Conservation (phyloP, 2,329 filamentous ascomycete genomes). For the Trichoderma pleuroti region DNA sequence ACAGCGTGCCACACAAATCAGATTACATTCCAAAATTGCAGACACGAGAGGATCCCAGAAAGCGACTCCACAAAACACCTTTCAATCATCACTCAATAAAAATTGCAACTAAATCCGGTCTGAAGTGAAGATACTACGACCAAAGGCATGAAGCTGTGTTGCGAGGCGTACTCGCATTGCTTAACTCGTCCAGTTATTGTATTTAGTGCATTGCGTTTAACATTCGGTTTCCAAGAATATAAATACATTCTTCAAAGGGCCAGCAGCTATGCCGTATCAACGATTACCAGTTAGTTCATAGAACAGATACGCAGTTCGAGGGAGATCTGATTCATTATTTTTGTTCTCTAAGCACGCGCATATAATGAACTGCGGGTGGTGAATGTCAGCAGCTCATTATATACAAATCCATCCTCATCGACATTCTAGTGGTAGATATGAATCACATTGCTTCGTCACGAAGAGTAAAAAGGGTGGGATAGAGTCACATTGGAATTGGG, state of each 20-base stretch:
- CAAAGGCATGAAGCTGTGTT: conserved; percentile 26
- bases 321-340: neutral
- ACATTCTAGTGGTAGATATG: neutral
- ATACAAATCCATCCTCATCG: neutral
- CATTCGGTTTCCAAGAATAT: conserved; percentile 15
- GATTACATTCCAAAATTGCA: conserved; percentile 14
- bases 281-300: neutral
- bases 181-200: conserved; percentile 16
- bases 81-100: conserved; percentile 23
- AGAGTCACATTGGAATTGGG: neutral
- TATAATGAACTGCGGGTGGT: neutral
- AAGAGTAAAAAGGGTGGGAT: neutral
- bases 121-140: conserved; percentile 27
- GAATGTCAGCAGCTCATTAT: neutral
- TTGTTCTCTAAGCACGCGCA: neutral
- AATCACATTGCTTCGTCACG: neutral
- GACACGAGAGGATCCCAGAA: conserved; percentile 34
- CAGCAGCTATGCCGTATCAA: neutral
- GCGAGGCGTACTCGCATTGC: conserved; percentile 25
- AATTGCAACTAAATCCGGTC: conserved; percentile 35
- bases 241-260: neutral
- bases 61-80: conserved; percentile 35
- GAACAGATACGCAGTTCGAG: neutral
- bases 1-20: neutral
- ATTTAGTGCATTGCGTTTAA: conserved; percentile 20